Conservation (phyloP, 2,329 filamentous ascomycete genomes). For the Fusarium piperis region DNA sequence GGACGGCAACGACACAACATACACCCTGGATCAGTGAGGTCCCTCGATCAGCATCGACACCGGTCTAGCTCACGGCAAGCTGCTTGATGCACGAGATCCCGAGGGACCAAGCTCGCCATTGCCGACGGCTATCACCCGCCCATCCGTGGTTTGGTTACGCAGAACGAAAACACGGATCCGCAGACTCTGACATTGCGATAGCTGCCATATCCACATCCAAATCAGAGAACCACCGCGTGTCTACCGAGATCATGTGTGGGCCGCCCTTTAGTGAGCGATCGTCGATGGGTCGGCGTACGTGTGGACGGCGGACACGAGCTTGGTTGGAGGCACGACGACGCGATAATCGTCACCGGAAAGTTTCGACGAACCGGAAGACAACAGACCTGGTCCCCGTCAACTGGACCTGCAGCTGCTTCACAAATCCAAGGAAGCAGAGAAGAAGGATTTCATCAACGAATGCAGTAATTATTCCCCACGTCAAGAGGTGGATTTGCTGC, state of each 20-base stretch:
- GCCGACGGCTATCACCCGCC: background rate
- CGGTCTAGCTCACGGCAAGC: background rate
- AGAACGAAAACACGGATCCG: background rate
- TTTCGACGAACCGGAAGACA: constrained; percentile 15
- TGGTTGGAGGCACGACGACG: background rate
- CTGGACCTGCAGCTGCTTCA: constrained; percentile 9
- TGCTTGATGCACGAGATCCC: background rate
- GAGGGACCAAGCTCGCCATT: background rate
- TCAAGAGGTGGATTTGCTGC: constrained; percentile 19
- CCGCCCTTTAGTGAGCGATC: background rate
- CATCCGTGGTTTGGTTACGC: background rate
- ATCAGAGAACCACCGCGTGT: background rate
- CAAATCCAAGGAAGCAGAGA: constrained; percentile 12
- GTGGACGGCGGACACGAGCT: background rate
- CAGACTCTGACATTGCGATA: background rate
- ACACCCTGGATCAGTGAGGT: background rate
- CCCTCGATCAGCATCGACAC: background rate
- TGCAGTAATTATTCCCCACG: constrained; percentile 31
- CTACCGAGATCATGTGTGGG: background rate
- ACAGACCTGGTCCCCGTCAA: background rate
- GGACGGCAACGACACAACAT: background rate
- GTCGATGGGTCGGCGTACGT: background rate
- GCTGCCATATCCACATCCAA: background rate
- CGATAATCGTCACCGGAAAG: background rate
- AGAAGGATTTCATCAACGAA: constrained; percentile 8